A percentile compares a stretch with the other conserved stretches of the same genome.
phyloP scores from a whole-genome alignment of 163 green algal genomes.

The Scenedesmus sp. region DNA sequence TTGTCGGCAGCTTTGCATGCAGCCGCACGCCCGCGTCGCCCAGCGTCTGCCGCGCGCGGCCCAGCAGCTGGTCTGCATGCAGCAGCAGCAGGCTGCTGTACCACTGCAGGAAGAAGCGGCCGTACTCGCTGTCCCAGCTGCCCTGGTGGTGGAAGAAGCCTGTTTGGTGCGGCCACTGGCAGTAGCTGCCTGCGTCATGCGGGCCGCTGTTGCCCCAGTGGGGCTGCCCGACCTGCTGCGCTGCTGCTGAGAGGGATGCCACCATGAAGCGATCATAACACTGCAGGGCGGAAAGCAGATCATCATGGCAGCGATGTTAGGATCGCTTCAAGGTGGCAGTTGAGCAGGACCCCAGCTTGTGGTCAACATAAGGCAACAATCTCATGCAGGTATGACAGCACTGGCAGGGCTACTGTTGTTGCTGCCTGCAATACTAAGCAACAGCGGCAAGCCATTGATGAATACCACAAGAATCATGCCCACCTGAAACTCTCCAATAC shows the following conservation, averaged over 20 bases:
- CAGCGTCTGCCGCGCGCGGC: slow-evolving; percentile 31
- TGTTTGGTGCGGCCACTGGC: slow-evolving; percentile 72
- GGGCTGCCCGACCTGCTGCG: slow-evolving; percentile 65
- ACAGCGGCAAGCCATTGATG: not conserved
- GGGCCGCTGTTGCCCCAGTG: slow-evolving; percentile 80
- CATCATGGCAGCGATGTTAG: not conserved
- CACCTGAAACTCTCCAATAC: slow-evolving; percentile 88
- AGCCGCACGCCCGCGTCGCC: slow-evolving; percentile 51
- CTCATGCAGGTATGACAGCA: too few relatives aligned
- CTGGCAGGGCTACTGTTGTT: too few relatives aligned
- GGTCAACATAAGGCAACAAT: too few relatives aligned
- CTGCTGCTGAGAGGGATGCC: slow-evolving; percentile 62
- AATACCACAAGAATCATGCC: not conserved
- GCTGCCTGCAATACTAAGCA: not conserved
- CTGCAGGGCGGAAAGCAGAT: slow-evolving; percentile 43
- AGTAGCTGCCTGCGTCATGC: slow-evolving; percentile 85
- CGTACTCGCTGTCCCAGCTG: slow-evolving; percentile 74
- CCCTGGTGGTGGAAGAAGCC: slow-evolving; percentile 77
- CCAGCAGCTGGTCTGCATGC: slow-evolving; percentile 73
- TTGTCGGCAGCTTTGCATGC: slow-evolving; percentile 69
- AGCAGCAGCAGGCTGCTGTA: slow-evolving; percentile 76
- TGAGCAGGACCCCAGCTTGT: too few relatives aligned
- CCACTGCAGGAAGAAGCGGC: slow-evolving; percentile 88
- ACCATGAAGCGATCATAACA: slow-evolving; percentile 90
- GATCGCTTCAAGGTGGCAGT: not conserved